Base-by-base conservation (phyloP, 169 alveolate genomes). In the Perkinsus marinus region DNA sequence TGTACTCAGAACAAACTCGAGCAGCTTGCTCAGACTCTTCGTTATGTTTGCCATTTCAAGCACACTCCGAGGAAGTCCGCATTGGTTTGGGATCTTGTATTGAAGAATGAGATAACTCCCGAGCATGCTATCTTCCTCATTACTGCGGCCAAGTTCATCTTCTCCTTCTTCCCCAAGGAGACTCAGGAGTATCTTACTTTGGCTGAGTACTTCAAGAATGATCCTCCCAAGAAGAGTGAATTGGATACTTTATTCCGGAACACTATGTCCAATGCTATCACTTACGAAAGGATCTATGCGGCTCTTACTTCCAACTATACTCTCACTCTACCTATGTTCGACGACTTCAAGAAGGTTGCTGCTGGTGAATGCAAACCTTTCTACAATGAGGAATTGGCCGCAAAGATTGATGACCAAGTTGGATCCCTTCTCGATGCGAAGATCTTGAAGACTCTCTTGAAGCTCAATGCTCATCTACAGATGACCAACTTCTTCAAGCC, bases 401-500 rank as follows among this genome's bases (percentile, higher is more conserved):
- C 26, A 6, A 34, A 39, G 13, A 13, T 17, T n/a, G 68, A 41
- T 16, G 91, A 39, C 39, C 43, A 90, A 39, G 46, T 41, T 41
- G 46, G 46, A 41, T 41, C 46, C 10, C 69, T 37, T 13, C 68
- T n/a, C 68, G 46, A 41, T 41, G 46, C 46, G 46, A 41, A 41
- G 46, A 16, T 57, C 39, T 36, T 39, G 39, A 9, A 90, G 36
- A 91, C 90, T 39, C 41, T 92, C 90, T 90, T 13, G 39, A 39
- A 68, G 90, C 90, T 92, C 92, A 92, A 92, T 92, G 92, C 90
- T 41, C 90, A 90, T 57, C 16, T 92, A 26, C 90, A 89, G 68
- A 30, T 90, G 90, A 90, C 93, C 22, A 92, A 92, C 90, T 92
- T 92, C 92, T 92, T 92, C 93, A 92, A 90, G 92, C 46, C 46